These are phyloP conservation scores for Bondarzewia mesenterica DNA, from an alignment of 1,284 basidiomycete genomes.

Conservation along the genomic window DNA sequence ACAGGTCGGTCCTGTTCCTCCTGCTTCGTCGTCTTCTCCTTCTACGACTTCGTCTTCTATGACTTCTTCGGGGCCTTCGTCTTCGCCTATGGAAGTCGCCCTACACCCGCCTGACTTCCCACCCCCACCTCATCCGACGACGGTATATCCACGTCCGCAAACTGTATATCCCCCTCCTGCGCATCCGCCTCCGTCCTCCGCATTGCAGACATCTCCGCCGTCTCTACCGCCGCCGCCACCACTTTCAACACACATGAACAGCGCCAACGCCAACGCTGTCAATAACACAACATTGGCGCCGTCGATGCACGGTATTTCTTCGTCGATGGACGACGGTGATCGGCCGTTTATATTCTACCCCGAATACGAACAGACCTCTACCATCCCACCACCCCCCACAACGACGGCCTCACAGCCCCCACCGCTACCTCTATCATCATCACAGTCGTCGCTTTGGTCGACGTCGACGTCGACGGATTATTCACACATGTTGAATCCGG, in stretches of 20 bases:
- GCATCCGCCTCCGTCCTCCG: background rate
- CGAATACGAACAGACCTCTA: slow-evolving; percentile 11
- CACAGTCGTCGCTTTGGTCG: slow-evolving; percentile 3
- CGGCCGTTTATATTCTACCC: slow-evolving; percentile 16
- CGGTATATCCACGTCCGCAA: background rate
- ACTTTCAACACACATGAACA: background rate
- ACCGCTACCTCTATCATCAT: background rate
- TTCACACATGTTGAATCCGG: slow-evolving; percentile 11
- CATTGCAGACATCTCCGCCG: background rate
- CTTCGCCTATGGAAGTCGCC: background rate
- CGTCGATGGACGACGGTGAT: slow-evolving; percentile 10
- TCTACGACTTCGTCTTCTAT: background rate
- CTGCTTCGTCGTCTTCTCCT: background rate
- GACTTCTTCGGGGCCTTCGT: too few relatives aligned
- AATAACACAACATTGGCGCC: too few relatives aligned
- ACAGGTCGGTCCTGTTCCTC: too few relatives aligned
- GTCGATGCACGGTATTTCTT: too few relatives aligned
- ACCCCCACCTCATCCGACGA: background rate
- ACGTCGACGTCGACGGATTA: slow-evolving; percentile 7
- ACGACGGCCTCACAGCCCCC: background rate
- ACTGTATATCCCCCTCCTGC: background rate
- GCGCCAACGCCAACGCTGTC: too few relatives aligned
- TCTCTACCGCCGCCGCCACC: too few relatives aligned
- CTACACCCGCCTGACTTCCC: background rate
- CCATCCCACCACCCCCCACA: slow-evolving; percentile 1